phyloP scores from a whole-genome alignment of 2,329 filamentous ascomycete species.

The Fusarium sp. region DNA sequence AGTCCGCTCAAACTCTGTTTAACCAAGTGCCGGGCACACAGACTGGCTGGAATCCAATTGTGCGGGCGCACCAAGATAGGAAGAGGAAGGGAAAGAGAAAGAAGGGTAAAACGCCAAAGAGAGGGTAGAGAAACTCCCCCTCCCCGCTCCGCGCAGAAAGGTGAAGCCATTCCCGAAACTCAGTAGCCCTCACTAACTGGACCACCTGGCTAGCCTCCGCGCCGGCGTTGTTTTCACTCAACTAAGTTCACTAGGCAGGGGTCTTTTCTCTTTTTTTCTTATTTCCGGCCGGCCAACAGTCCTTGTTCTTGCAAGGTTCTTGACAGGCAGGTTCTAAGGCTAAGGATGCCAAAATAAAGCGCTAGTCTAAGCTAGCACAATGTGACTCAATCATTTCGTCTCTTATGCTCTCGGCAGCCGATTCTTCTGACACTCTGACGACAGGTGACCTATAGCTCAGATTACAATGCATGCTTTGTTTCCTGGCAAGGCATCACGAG shows the following conservation, averaged over 20 bases:
- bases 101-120: background rate
- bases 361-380: background rate
- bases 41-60: background rate
- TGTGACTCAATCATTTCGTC: background rate
- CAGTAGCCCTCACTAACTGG: background rate
- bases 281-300: background rate
- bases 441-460: background rate
- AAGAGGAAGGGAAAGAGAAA: background rate
- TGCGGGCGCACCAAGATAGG: background rate
- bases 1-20: slow-evolving; percentile 11
- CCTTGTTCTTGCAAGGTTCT: background rate
- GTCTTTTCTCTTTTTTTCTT: background rate
- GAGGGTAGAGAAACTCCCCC: background rate
- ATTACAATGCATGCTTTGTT: background rate
- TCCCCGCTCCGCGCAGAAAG: background rate
- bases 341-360: background rate
- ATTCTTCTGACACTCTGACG: background rate
- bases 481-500: background rate
- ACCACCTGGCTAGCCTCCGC: background rate
- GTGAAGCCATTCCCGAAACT: slow-evolving; percentile 27
- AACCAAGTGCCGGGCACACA: slow-evolving; percentile 10
- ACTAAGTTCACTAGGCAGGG: background rate
- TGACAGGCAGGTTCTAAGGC: background rate
- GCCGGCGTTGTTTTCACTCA: background rate
- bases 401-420: background rate